A percentile compares a stretch with the other conserved stretches of the same genome.
Evolutionary conservation across 306 rosid species (phyloP).

Genomic region (Quercus aquifolioides): DNA sequence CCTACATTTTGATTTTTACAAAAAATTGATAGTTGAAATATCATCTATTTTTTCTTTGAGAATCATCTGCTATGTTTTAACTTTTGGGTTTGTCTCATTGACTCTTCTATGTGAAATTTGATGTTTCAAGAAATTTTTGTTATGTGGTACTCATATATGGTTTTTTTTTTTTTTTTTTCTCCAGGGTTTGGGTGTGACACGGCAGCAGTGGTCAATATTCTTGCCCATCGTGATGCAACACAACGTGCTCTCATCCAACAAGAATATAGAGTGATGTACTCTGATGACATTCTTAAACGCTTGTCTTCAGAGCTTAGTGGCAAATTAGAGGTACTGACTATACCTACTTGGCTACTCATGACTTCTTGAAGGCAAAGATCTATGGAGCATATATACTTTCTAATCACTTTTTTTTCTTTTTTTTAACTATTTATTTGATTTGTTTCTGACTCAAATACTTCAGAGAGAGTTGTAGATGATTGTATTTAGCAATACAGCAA

Average conservation of each 20-base stretch:
- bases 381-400: not conserved
- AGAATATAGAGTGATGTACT: slow-evolving; percentile 55
- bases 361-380: not conserved
- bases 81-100: not conserved
- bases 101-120: not conserved
- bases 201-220: slow-evolving; percentile 58
- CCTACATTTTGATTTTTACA: not conserved
- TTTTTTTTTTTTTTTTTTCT: not conserved
- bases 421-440: not conserved
- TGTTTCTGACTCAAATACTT: not conserved
- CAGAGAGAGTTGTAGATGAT: not conserved
- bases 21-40: not conserved
- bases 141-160: not conserved
- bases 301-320: slow-evolving; percentile 66
- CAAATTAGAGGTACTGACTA: slow-evolving; percentile 52
- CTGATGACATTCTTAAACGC: slow-evolving; percentile 62
- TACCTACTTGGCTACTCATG: not conserved
- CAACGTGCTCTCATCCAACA: slow-evolving; percentile 69
- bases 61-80: not conserved
- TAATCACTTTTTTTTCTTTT: not conserved
- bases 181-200: slow-evolving; percentile 80
- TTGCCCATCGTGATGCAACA: slow-evolving; percentile 66
- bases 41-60: not conserved
- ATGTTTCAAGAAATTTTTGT: not conserved
- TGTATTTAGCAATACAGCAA: not conserved